A percentile compares a stretch with the other conserved stretches of the same genome.
Conservation (phyloP, 768 basidiomycete genomes). For the Tulasnella sp. region DNA sequence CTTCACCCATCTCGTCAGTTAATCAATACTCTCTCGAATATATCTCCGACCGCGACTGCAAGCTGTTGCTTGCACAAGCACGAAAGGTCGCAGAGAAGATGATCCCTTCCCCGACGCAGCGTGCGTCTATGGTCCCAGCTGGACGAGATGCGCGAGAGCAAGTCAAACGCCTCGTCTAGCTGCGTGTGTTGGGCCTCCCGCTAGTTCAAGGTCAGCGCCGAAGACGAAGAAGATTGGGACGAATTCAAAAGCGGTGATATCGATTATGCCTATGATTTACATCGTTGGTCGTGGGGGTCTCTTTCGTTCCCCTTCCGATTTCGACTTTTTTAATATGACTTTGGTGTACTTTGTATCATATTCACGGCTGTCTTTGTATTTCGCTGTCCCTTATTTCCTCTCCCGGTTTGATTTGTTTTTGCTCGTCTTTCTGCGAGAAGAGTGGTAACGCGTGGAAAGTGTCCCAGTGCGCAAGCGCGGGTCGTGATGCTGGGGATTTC, state of each 20-base stretch:
- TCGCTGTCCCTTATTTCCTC: background rate
- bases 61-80: constrained; percentile 88
- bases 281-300: background rate
- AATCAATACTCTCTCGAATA: constrained; percentile 90
- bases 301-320: background rate
- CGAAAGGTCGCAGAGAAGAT: constrained; percentile 38
- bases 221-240: background rate
- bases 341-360: background rate
- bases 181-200: too few species aligned
- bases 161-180: background rate
- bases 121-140: background rate
- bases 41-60: constrained; percentile 67
- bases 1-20: constrained; percentile 45
- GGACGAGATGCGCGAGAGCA: background rate
- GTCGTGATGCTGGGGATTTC: too few species aligned
- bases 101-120: constrained; percentile 10
- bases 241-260: background rate
- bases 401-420: background rate
- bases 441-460: too few species aligned
- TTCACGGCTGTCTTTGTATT: background rate
- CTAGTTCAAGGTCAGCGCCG: background rate
- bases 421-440: too few species aligned
- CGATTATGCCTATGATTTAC: background rate
- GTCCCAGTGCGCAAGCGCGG: too few species aligned
- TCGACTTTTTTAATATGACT: background rate